A percentile compares a stretch with the other conserved stretches of the same genome.
phyloP scores from a whole-genome alignment of 225 moss, liverwort and hornwort species.

The Rhytidiadelphus loreus region DNA sequence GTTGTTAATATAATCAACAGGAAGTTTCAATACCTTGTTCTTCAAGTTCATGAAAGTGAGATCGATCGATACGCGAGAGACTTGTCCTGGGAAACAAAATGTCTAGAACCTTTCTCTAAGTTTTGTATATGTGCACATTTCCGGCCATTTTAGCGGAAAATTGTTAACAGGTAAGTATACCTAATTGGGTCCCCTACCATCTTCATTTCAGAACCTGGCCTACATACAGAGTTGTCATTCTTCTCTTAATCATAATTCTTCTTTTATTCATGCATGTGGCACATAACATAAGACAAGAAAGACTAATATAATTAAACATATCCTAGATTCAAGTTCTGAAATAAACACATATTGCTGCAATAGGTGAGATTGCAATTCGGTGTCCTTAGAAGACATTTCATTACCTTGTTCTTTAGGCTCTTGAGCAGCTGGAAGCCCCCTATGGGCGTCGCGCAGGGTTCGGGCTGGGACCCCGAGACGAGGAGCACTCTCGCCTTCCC shows the following conservation, averaged over 20 bases:
- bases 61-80: background rate
- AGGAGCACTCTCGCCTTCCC: conserved; percentile 3
- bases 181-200: background rate
- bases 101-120: background rate
- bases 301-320: too few species aligned
- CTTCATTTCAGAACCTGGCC: background rate
- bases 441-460: conserved; percentile 1
- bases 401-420: conserved; percentile 19
- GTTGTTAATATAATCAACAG: background rate
- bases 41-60: background rate
- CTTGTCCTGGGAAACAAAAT: background rate
- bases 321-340: background rate
- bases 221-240: background rate
- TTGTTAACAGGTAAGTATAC: background rate
- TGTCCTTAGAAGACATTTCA: background rate
- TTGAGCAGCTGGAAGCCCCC: conserved; percentile 27
- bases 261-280: background rate
- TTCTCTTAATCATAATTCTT: background rate
- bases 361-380: too few species aligned
- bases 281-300: background rate
- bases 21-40: background rate
- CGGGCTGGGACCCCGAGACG: conserved; percentile 31
- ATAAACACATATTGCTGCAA: too few species aligned
- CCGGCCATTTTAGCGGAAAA: too few species aligned
- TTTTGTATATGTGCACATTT: background rate